These are phyloP conservation scores for Citrus trifoliata DNA, from an alignment of 345 rosid species.

Conservation along the genomic window DNA sequence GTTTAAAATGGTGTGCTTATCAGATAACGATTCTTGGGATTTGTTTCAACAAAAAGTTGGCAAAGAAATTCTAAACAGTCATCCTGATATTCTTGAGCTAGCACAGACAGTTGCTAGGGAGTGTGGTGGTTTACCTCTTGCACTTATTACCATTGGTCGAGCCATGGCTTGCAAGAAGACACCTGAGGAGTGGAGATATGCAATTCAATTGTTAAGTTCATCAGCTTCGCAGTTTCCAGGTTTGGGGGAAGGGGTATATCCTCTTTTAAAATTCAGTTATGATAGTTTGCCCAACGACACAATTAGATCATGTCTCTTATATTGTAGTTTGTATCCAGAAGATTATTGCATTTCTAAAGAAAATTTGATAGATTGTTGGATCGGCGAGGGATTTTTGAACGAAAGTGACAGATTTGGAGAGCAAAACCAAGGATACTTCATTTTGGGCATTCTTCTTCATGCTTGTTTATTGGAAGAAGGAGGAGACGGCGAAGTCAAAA, in stretches of 20 bases:
- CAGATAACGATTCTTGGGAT: not conserved
- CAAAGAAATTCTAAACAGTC: not conserved
- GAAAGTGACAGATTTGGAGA: too few relatives aligned
- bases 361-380: too few relatives aligned
- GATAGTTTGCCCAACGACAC: not conserved
- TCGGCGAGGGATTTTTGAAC: too few relatives aligned
- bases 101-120: not conserved
- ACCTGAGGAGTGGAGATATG: not conserved
- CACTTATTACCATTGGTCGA: not conserved
- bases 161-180: slow-evolving; percentile 1
- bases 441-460: too few relatives aligned
- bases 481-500: not conserved
- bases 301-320: not conserved
- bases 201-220: not conserved
- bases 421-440: too few relatives aligned
- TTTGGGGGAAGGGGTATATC: not conserved
- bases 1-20: slow-evolving; percentile 1
- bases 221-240: not conserved
- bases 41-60: not conserved
- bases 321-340: not conserved
- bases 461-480: too few relatives aligned
- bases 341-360: too few relatives aligned
- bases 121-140: slow-evolving; percentile 4
- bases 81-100: not conserved
- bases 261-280: slow-evolving; percentile 4